Evolutionary conservation across 1,284 basidiomycete species (phyloP).

Genomic region (Paramarasmius palmivorus): DNA sequence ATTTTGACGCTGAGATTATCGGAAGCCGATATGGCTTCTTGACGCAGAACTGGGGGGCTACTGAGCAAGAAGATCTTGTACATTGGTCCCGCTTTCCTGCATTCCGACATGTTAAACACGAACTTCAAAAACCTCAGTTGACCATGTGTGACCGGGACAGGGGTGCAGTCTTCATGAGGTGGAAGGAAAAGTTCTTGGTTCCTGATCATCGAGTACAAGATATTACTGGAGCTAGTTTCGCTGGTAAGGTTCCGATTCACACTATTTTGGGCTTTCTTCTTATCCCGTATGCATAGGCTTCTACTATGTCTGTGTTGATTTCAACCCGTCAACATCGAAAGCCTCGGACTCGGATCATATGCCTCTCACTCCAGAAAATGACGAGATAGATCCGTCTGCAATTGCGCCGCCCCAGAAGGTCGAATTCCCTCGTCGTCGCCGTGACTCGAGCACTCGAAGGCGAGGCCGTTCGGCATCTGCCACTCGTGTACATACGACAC

Average conservation of each 20-base stretch:
- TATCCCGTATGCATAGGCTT: constrained; percentile 57
- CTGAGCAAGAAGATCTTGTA: constrained; percentile 84
- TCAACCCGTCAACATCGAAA: constrained; percentile 54
- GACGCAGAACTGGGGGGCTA: constrained; percentile 85
- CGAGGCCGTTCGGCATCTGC: constrained; percentile 38
- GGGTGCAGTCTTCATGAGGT: constrained; percentile 89
- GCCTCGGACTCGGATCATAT: constrained; percentile 29
- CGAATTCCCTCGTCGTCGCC: constrained; percentile 39
- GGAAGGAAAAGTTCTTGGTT: constrained; percentile 96
- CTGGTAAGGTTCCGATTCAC: constrained; percentile 56
- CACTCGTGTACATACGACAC: constrained; percentile 37
- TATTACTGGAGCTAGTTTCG: constrained; percentile 95
- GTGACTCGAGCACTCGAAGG: constrained; percentile 46
- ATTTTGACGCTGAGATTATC: constrained; percentile 94
- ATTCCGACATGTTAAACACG: constrained; percentile 76
- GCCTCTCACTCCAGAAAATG: constrained; percentile 33
- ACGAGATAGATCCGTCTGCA: constrained; percentile 23
- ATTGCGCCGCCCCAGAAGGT: constrained; percentile 29
- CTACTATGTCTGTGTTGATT: constrained; percentile 85
- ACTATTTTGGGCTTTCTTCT: constrained; percentile 17
- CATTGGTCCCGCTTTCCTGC: constrained; percentile 92
- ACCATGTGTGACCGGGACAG: constrained; percentile 75
- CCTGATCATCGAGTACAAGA: constrained; percentile 93
- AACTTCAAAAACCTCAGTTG: constrained; percentile 74
- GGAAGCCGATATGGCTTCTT: constrained; percentile 85